Conservation (phyloP, 176 grass and related monocot genomes). For the Neostapfia colusana region DNA sequence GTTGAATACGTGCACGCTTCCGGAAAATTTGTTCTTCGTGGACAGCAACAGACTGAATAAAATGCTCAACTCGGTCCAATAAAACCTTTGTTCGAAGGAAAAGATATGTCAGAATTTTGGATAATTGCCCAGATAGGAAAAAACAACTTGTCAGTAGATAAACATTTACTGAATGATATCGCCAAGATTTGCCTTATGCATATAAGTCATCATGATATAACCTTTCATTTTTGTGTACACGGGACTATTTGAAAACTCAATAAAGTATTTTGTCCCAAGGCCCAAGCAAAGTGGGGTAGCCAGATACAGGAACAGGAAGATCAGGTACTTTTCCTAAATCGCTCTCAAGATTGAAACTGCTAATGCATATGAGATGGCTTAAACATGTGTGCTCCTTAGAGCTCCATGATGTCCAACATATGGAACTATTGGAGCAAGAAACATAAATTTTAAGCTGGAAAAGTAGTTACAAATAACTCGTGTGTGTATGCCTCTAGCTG, state of each 20-base stretch:
- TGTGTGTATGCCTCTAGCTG: neutral
- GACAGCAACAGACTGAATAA: slow-evolving; percentile 80
- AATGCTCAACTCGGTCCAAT: slow-evolving; percentile 92
- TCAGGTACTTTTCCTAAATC: neutral
- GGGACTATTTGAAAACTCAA: neutral
- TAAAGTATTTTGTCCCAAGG: neutral
- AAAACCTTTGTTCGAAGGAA: slow-evolving; percentile 56
- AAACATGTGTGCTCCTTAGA: slow-evolving; percentile 10
- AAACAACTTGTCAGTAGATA: neutral
- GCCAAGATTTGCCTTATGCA: neutral
- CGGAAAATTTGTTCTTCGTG: slow-evolving; percentile 97
- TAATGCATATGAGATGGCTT: neutral
- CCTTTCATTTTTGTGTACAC: no score
- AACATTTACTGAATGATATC: neutral
- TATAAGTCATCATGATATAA: neutral
- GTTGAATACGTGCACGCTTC: slow-evolving; percentile 89
- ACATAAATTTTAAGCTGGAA: neutral
- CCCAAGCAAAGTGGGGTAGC: neutral
- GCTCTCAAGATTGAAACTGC: neutral
- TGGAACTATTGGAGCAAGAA: neutral
- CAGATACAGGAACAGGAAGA: neutral
- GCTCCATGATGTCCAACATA: neutral
- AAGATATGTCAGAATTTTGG: slow-evolving; percentile 27
- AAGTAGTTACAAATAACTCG: neutral
- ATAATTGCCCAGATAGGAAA: neutral